Percentiles rank a stretch among this genome's conserved stretches.
These are phyloP conservation scores for Cordyceps cateniannulata DNA, from an alignment of 2,329 filamentous ascomycete genomes.

Conservation along the genomic window DNA sequence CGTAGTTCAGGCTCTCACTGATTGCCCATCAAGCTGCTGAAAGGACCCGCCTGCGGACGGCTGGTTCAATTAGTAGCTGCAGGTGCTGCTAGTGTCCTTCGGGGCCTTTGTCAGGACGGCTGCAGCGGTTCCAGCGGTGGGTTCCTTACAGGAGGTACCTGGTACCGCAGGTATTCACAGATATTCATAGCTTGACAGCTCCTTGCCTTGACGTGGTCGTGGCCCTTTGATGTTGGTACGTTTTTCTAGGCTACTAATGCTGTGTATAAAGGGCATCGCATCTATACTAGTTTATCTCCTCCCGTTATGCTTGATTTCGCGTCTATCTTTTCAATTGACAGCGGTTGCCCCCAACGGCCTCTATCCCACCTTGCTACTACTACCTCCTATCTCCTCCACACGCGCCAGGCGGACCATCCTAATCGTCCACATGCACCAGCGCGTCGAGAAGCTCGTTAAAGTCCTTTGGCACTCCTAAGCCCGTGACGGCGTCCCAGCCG, in stretches of 20 bases:
- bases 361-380: too few relatives aligned
- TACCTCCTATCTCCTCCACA: background rate
- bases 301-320: too few relatives aligned
- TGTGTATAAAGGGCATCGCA: too few relatives aligned
- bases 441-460: slow-evolving; percentile 32
- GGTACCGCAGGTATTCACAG: too few relatives aligned
- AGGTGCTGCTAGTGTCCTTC: background rate
- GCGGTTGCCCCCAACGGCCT: too few relatives aligned
- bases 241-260: too few relatives aligned
- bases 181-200: too few relatives aligned
- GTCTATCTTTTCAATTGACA: too few relatives aligned
- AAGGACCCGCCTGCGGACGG: background rate
- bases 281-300: too few relatives aligned
- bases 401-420: background rate
- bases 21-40: background rate
- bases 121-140: background rate
- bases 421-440: slow-evolving; percentile 21
- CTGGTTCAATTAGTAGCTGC: background rate
- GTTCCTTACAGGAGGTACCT: too few relatives aligned
- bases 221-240: too few relatives aligned
- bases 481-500: slow-evolving; percentile 45
- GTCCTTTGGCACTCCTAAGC: slow-evolving; percentile 40
- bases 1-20: background rate
- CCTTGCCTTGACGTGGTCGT: too few relatives aligned
- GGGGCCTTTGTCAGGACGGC: background rate